phyloP scores from a whole-genome alignment of 129 eudicot genomes.

The Cynara cardunculus region DNA sequence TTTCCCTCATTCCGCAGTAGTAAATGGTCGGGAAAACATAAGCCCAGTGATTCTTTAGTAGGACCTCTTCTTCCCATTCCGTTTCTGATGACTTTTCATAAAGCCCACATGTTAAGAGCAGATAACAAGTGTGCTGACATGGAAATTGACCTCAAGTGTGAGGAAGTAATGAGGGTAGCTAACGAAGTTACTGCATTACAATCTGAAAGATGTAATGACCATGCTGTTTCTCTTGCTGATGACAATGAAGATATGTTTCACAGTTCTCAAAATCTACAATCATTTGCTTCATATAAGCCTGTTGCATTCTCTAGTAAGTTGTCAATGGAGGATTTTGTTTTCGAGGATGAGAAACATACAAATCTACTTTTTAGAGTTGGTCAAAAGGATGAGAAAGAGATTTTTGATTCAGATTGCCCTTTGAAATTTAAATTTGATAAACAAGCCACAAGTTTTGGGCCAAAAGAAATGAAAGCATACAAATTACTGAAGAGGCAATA shows the following conservation, averaged over 20 bases:
- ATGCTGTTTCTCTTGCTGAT: slow-evolving; percentile 62
- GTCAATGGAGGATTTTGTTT: slow-evolving; percentile 19
- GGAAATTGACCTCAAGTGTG: slow-evolving; percentile 37
- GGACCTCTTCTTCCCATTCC: slow-evolving; percentile 66
- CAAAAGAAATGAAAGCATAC: slow-evolving; percentile 34
- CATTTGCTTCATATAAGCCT: slow-evolving; percentile 40
- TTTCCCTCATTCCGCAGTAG: slow-evolving; percentile 54
- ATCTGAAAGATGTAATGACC: slow-evolving; percentile 17
- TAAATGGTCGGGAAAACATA: slow-evolving; percentile 51
- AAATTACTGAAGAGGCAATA: slow-evolving; percentile 43
- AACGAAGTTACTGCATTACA: slow-evolving; percentile 19
- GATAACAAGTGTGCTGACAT: slow-evolving; percentile 34
- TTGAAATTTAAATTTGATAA: slow-evolving; percentile 44
- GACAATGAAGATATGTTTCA: slow-evolving; percentile 38
- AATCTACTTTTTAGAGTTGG: slow-evolving; percentile 33
- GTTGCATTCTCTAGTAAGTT: slow-evolving; percentile 20
- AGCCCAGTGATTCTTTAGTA: slow-evolving; percentile 36
- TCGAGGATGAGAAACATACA: slow-evolving; percentile 25
- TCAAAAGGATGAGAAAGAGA: slow-evolving; percentile 26
- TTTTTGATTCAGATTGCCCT: slow-evolving; percentile 44
- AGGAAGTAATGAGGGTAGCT: slow-evolving; percentile 39
- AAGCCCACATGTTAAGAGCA: slow-evolving; percentile 30
- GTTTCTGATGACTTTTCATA: slow-evolving; percentile 38
- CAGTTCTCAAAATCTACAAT: slow-evolving; percentile 1
- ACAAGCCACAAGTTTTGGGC: slow-evolving; percentile 17